Conservation (phyloP, 495 filamentous ascomycete genomes). For the Penicillium angulare region DNA sequence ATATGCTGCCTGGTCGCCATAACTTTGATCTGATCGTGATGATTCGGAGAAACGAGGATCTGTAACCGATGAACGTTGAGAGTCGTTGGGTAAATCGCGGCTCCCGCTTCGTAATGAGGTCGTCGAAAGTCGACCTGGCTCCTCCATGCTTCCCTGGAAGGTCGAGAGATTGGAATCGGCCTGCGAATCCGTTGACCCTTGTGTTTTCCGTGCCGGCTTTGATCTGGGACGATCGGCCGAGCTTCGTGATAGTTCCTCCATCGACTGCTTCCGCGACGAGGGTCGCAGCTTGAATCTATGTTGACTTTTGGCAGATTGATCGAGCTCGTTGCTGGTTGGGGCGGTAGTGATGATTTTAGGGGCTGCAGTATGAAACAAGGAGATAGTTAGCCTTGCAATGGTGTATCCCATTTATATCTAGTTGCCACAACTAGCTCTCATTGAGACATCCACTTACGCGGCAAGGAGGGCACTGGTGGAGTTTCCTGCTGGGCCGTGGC, state of each 20-base stretch:
- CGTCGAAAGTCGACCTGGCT: constrained; percentile 59
- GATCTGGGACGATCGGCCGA: constrained; percentile 13
- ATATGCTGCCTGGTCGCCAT: constrained; percentile 65
- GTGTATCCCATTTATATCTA: neutral
- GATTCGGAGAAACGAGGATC: constrained; percentile 82
- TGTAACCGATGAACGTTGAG: constrained; percentile 63
- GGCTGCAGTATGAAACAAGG: constrained; percentile 44
- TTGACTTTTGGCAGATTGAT: constrained; percentile 52
- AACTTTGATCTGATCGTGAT: constrained; percentile 84
- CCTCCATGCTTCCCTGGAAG: constrained; percentile 63
- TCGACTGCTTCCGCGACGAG: constrained; percentile 31
- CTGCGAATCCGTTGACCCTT: constrained; percentile 36
- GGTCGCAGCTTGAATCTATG: constrained; percentile 33
- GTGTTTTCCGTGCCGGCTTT: constrained; percentile 20
- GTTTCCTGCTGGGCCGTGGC: constrained; percentile 58
- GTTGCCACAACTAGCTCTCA: neutral
- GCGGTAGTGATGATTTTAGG: constrained; percentile 93
- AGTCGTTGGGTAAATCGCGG: constrained; percentile 65
- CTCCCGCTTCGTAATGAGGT: constrained; percentile 49
- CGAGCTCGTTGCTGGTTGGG: constrained; percentile 66
- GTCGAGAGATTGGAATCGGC: constrained; percentile 42
- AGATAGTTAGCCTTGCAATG: neutral
- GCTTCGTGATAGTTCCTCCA: constrained; percentile 31
- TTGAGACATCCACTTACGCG: constrained; percentile 53
- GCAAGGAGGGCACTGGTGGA: constrained; percentile 77